Conservation (phyloP, 78 protist species). For the Creolimax fragrantissima region DNA sequence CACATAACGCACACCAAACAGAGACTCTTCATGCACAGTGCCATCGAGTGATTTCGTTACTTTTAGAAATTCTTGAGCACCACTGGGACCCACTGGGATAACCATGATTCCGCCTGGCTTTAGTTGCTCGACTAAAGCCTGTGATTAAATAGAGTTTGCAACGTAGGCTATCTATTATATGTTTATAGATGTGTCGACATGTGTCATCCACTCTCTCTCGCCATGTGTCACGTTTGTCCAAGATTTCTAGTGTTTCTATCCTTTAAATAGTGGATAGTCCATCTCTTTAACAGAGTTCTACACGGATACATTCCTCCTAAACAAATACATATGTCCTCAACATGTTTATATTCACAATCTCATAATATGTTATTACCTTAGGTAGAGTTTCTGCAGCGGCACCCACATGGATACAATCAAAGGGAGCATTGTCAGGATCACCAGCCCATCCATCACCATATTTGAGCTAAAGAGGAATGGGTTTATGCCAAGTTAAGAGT, state of each 20-base stretch:
- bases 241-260: no score
- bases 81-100: background rate
- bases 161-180: no score
- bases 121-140: background rate
- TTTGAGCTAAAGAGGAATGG: background rate
- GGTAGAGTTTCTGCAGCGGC: background rate
- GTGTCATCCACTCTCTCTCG: no score
- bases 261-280: no score
- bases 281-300: no score
- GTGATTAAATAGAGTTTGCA: background rate
- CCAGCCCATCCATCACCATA: background rate
- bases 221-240: no score
- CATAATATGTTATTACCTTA: background rate
- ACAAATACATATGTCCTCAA: background rate
- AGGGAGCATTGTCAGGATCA: background rate
- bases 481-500: no score
- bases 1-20: background rate
- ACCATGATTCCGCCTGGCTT: background rate
- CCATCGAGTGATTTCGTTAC: background rate
- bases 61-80: background rate
- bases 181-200: no score
- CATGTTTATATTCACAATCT: background rate
- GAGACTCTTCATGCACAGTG: background rate
- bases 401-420: background rate
- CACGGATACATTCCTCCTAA: no score